These are phyloP conservation scores for Vigna reflexopilosa DNA, from an alignment of 306 rosid genomes.

Conservation along the genomic window DNA sequence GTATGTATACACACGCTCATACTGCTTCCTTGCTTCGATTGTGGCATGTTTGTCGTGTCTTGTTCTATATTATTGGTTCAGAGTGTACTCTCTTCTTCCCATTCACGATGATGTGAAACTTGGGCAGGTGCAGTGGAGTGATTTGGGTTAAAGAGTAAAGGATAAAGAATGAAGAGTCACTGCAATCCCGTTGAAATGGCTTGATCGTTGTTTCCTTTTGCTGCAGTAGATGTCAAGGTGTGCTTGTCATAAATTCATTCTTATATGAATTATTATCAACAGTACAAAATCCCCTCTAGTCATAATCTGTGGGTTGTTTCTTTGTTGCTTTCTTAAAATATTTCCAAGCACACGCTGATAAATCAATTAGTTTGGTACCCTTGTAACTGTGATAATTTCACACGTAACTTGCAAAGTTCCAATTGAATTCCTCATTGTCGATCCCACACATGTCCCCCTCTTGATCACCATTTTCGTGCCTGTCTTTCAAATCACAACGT, in stretches of 20 bases:
- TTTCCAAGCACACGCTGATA: constrained; percentile 8
- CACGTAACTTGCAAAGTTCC: constrained; percentile 27
- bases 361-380: constrained; percentile 16
- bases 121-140: constrained; percentile 3
- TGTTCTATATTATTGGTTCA: background rate
- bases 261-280: background rate
- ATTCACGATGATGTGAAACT: constrained; percentile 19
- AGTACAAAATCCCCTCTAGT: background rate
- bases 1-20: background rate
- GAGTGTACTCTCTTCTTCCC: background rate
- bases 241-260: background rate
- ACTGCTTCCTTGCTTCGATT: constrained; percentile 25
- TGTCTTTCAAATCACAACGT: constrained; percentile 29
- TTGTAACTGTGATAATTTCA: constrained; percentile 6
- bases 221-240: background rate
- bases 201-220: background rate
- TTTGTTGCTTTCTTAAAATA: constrained; percentile 34
- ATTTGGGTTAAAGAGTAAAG: background rate
- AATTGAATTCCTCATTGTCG: constrained; percentile 43
- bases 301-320: background rate
- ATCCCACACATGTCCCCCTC: constrained; percentile 37
- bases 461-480: background rate
- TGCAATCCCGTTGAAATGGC: background rate
- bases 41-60: constrained; percentile 39
- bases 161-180: constrained; percentile 14